These are phyloP conservation scores for Sporobolomyces pararoseus DNA, from an alignment of 768 basidiomycete genomes.

Conservation along the genomic window DNA sequence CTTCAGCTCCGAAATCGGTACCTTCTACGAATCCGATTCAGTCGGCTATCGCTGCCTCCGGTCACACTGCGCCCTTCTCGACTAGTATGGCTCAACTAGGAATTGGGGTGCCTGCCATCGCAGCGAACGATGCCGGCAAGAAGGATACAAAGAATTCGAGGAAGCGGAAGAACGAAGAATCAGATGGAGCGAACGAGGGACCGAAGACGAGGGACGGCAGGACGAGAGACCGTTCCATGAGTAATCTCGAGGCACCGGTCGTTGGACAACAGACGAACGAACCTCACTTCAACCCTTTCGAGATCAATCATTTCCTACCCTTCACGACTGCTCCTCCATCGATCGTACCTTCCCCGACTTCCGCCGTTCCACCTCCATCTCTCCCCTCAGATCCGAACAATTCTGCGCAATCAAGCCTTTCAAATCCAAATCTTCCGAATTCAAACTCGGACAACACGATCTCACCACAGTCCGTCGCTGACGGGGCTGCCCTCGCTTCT, in stretches of 20 bases:
- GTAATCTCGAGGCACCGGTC: slow-evolving; percentile 10
- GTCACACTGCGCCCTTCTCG: background rate
- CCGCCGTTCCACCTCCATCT: background rate
- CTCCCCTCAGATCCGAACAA: background rate
- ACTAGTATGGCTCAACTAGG: background rate
- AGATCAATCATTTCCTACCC: slow-evolving; percentile 8
- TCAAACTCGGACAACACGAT: background rate
- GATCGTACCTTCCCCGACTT: background rate
- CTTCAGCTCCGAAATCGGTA: background rate
- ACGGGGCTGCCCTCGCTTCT: background rate
- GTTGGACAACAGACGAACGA: slow-evolving; percentile 16
- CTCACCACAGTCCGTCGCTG: slow-evolving; percentile 4
- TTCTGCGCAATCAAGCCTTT: background rate
- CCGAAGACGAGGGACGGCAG: too few relatives aligned
- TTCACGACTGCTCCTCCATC: slow-evolving; percentile 6
- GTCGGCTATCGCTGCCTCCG: background rate
- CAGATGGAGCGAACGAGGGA: background rate
- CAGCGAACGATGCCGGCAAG: background rate
- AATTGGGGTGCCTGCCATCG: background rate
- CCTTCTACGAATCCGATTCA: background rate
- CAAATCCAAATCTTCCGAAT: slow-evolving; percentile 5
- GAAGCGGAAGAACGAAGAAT: slow-evolving; percentile 11
- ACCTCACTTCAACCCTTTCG: slow-evolving; percentile 15
- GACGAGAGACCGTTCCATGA: slow-evolving; percentile 5
- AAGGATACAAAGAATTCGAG: background rate